Evolutionary conservation across 495 filamentous ascomycete species (phyloP), one percentile per base, ranked within the genome.

Genomic region (Staphylotrichum tortipilum): DNA sequence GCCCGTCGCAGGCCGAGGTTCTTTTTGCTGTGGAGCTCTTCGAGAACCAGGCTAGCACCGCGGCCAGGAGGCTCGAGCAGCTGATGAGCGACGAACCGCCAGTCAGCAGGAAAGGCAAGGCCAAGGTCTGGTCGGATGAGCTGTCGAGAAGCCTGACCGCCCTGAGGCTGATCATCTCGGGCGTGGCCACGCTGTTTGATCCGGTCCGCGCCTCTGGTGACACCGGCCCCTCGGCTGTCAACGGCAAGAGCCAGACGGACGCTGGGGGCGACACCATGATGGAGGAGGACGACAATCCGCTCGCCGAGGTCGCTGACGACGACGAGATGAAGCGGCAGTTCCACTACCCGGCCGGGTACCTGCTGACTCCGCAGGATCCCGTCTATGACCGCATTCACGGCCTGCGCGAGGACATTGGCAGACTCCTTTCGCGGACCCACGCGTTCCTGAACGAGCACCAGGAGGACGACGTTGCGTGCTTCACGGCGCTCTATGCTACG

Each of bases 101-200:
- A n/a, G 81, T 95, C 24, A 96, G 90, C 65, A 78, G 91, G 36
- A 89, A 94, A 57, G 92, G 92, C 36, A 94, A 86, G 60, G 92
- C 91, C 44, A 97, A 97, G 66, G 90, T 94, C 56, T 99, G 92
- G 92, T 95, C 90, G 0, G 92, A 99, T 67, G 94, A 97, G 66
- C 83, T 96, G 26, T 87, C 89, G 4, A 73, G 92, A 49, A 94
- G 94, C 63, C 67, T 99, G 39, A 84, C 88, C 3, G 84, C 95
- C 40, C 70, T 97, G 15, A 77, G 90, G 49, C 76, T 99, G 29
- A 75, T 94, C 23, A 75, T 95, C 44, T 94, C 89, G 11, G 92
- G 92, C 33, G 78, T 95, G 9, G 86, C 90, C 8, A 79, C 86
- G 1, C 75, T 99, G 7, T 97, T 97, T 55, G 88, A 96, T 52